Evolutionary conservation across 768 basidiomycete genomes (phyloP), one percentile per base, ranked within the genome.

Genomic region (Boletus eberwhitei): DNA sequence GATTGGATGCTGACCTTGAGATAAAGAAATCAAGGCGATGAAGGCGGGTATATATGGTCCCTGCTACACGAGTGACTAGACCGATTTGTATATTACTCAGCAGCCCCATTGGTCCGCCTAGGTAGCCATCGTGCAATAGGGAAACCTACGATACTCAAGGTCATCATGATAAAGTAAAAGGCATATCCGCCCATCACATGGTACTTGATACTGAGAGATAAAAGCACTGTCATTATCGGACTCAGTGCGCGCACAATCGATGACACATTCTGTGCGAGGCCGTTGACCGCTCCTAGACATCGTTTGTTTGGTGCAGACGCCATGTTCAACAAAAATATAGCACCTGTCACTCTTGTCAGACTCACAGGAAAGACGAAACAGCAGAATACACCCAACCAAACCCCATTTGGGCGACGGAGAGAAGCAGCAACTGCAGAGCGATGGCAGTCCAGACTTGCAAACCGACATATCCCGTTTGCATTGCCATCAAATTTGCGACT

Each of bases 221-320:
- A 71, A 26, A 71, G 45, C 6, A 65, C 64, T 12, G 69, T 60
- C 19, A 59, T 46, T 11, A 60, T 60, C n/a, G 69, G 69, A 17
- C 60, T 67, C 31, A 68, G 37, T 24, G 65, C 60, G 21, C 63
- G 55, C 26, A 59, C 52, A 9, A 69, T 34, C 7, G 64, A 57
- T 35, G 57, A 57, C 8, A 46, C 48, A 44, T 49, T 56, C 51
- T 59, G 63, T 49, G 52, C 57, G 49, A 59, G 61, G 29, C 86
- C 86, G 61, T 86, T 86, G 17, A 81, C 83, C 9, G 84, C 79
- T 35, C 85, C 86, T 11, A 87, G 73, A 7, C 82, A 79, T 26
- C 80, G 77, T 44, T 74, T 75, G 59, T 85, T 85, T 12, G 86
- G 85, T 1, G 86, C 73, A 19, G 85, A 74, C 24, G 79, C 60